These are phyloP conservation scores for Protostelium mycophagum DNA, from an alignment of 78 protist genomes.

Conservation along the genomic window DNA sequence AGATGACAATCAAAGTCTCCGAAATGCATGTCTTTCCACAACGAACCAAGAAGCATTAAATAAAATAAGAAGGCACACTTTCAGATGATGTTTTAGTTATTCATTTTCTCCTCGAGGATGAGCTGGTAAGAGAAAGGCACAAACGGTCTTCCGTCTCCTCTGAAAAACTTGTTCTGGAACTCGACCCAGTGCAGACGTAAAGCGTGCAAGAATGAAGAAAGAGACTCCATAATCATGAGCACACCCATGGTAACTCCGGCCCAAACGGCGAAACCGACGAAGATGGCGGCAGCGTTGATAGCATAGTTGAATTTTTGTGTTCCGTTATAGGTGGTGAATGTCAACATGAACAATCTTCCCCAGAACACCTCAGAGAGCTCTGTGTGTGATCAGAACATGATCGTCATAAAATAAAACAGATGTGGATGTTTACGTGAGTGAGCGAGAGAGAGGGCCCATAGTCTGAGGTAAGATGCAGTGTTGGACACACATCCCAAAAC, in stretches of 20 bases:
- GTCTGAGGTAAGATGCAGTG: constrained; percentile 99
- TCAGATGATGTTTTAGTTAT: too few relatives aligned
- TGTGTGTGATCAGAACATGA: neutral
- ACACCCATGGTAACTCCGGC: constrained; percentile 88
- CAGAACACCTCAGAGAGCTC: constrained; percentile 24
- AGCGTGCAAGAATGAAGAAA: constrained; percentile 99
- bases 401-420: neutral
- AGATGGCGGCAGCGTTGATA: constrained; percentile 12
- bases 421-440: constrained; percentile 82
- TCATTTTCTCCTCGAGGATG: constrained; percentile 5
- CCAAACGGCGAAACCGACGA: constrained; percentile 87
- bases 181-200: constrained; percentile 99
- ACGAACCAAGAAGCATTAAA: too few relatives aligned
- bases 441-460: constrained; percentile 99
- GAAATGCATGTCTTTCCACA: too few relatives aligned
- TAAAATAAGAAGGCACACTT: too few relatives aligned
- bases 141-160: constrained; percentile 65
- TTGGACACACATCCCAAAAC: constrained; percentile 96
- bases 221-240: constrained; percentile 96
- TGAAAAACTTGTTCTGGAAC: constrained; percentile 94
- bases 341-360: neutral
- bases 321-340: neutral
- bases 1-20: too few relatives aligned
- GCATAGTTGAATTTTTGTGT: neutral
- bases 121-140: neutral